Conservation (phyloP, 139 green algal species). For the Coelastrella sp. region DNA sequence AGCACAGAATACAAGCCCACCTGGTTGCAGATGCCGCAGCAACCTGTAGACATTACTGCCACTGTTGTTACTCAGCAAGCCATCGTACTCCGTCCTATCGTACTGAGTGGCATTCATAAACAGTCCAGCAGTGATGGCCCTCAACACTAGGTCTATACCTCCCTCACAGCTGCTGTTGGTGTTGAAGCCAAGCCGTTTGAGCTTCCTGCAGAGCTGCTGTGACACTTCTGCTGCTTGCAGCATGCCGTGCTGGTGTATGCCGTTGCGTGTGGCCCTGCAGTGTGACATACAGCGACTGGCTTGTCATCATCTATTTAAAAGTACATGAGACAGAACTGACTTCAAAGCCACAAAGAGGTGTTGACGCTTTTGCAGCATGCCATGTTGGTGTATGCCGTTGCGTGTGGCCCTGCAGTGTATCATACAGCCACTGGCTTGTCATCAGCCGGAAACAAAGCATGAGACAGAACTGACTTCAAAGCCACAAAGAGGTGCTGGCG, state of each 20-base stretch:
- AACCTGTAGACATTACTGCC: slow-evolving; percentile 76
- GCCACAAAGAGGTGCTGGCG: no score
- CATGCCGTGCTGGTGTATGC: slow-evolving; percentile 81
- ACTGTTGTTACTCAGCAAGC: slow-evolving; percentile 44
- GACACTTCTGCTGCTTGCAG: slow-evolving; percentile 79
- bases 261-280: slow-evolving; percentile 64
- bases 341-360: no score
- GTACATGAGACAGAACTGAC: no score
- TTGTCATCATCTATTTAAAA: no score
- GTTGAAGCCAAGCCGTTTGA: slow-evolving; percentile 70
- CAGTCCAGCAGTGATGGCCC: slow-evolving; percentile 66
- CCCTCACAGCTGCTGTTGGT: slow-evolving; percentile 57
- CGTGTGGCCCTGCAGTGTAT: slow-evolving; percentile 51
- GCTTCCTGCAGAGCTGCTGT: slow-evolving; percentile 56
- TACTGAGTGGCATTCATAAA: slow-evolving; percentile 79
- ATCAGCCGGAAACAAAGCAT: no score
- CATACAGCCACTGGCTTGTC: no score
- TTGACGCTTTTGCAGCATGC: no score
- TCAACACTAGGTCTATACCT: slow-evolving; percentile 58
- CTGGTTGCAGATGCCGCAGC: slow-evolving; percentile 53
- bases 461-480: no score
- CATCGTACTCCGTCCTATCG: slow-evolving; percentile 66
- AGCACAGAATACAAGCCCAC: no score
- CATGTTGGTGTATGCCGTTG: slow-evolving; percentile 80
- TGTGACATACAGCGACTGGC: no score